phyloP scores from a whole-genome alignment of 202 grass and related monocot genomes.

The Zizania palustris region DNA sequence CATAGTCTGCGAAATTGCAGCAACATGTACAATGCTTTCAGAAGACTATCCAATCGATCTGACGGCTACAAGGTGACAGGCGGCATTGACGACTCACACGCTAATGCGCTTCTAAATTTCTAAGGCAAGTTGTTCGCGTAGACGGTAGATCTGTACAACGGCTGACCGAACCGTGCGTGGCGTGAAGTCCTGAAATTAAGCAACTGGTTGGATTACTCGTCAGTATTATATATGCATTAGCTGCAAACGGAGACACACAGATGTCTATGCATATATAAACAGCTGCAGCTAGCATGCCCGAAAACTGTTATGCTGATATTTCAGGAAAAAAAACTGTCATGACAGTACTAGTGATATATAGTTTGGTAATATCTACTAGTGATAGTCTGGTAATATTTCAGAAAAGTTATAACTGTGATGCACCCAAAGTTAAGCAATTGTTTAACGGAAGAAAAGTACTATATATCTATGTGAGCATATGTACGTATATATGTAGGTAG shows the following conservation, averaged over 20 bases:
- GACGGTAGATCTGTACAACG: constrained; percentile 4
- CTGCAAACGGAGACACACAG: background rate
- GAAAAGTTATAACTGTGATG: too few relatives aligned
- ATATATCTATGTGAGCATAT: background rate
- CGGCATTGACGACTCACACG: constrained; percentile 23
- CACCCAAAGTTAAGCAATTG: constrained; percentile 4
- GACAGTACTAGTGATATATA: background rate
- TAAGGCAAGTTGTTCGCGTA: background rate
- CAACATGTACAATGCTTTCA: constrained; percentile 20
- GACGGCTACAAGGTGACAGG: constrained; percentile 8
- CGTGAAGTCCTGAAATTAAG: constrained; percentile 10
- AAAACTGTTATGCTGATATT: background rate
- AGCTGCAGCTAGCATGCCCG: background rate
- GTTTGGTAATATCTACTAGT: too few relatives aligned
- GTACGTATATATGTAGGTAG: background rate
- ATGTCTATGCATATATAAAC: background rate
- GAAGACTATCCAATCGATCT: background rate
- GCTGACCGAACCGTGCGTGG: constrained; percentile 33
- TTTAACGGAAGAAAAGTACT: constrained; percentile 1
- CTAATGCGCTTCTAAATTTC: background rate
- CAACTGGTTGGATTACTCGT: background rate
- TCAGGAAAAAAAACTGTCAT: background rate
- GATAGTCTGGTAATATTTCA: background rate
- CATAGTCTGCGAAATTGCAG: constrained; percentile 25
- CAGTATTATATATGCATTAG: constrained; percentile 18